Percentiles rank a stretch among this genome's conserved stretches.
phyloP scores from a whole-genome alignment of 495 filamentous ascomycete species.

The Ramalina peruviana region DNA sequence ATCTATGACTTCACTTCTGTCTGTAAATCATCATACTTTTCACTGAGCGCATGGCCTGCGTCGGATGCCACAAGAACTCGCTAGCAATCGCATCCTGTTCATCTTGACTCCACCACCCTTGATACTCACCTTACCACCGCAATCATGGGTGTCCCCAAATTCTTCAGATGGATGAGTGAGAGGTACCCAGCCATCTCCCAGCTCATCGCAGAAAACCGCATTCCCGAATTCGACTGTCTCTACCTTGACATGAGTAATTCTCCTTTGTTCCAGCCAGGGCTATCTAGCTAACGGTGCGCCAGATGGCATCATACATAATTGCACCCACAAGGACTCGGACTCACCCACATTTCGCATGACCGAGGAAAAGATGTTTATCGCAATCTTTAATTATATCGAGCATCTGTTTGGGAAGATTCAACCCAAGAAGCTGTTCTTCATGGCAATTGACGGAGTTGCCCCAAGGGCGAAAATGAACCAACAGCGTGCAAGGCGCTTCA shows the following conservation, averaged over 20 bases:
- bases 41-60: too few species aligned
- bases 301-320: slow-evolving; percentile 99
- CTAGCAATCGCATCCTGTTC: too few species aligned
- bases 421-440: slow-evolving; percentile 95
- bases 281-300: slow-evolving; percentile 28
- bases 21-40: too few species aligned
- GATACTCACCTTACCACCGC: not conserved
- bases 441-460: slow-evolving; percentile 97
- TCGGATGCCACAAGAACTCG: too few species aligned
- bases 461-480: slow-evolving; percentile 99
- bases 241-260: slow-evolving; percentile 41
- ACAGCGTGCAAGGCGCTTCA: slow-evolving; percentile 87
- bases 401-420: slow-evolving; percentile 98
- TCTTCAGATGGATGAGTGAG: slow-evolving; percentile 70
- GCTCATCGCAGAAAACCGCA: slow-evolving; percentile 96
- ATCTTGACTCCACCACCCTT: too few species aligned
- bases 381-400: slow-evolving; percentile 99
- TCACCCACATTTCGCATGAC: slow-evolving; percentile 84
- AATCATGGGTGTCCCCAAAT: slow-evolving; percentile 87
- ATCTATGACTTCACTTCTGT: too few species aligned
- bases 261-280: not conserved
- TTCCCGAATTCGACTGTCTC: slow-evolving; percentile 96
- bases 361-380: slow-evolving; percentile 98
- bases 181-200: slow-evolving; percentile 97
- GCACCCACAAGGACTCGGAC: slow-evolving; percentile 89